Evolutionary conservation across 352 stramenopile genomes (phyloP), one percentile per base, ranked within the genome.

Genomic region (Thalassiosira pacifica): DNA sequence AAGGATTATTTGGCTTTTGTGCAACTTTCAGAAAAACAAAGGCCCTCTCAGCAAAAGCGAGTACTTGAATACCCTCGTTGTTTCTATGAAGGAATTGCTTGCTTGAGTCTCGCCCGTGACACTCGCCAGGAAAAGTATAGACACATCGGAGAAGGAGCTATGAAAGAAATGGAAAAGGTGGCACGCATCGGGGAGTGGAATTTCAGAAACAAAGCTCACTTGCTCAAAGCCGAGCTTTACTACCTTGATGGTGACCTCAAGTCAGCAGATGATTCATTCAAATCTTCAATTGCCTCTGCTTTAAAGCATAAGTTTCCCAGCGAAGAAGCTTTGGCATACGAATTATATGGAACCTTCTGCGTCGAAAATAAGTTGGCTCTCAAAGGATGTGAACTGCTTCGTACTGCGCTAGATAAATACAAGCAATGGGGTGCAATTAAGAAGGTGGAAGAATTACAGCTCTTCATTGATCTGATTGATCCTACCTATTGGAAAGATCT

Each of bases 331-430:
- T 29, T 87, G 11, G 67, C 66, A 1, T 64, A 72, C 76, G 81
- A 87, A 55, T 55, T 83, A n/a, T 78, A 74, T 74, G 81, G 74
- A 19, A 76, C 73, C 31, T 87, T 79, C 26, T 63, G 27, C 8
- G 10, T 78, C 3, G 66, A 71, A 29, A 76, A 69, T 55, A 26
- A 53, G 0, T 55, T 57, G 18, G n/a, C 67, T 37, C 45, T 24
- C 13, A 68, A 65, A 42, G 76, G 52, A 37, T 8, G 57, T 55
- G 37, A 53, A 26, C 59, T 78, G 24, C 61, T 83, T 24, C 18
- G 27, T 8, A 48, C 37, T 29, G 65, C 76, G 24, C 10, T 60
- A 9, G 34, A 78, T 1, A 78, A 72, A 37, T 83, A 78, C 71
- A 29, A 60, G 31, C 32, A 63, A 16, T 83, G 76, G 76, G 76